Percentiles rank a stretch among this genome's conserved stretches.
phyloP scores from a whole-genome alignment of 2,329 filamentous ascomycete genomes.

The Colletotrichum lini region DNA sequence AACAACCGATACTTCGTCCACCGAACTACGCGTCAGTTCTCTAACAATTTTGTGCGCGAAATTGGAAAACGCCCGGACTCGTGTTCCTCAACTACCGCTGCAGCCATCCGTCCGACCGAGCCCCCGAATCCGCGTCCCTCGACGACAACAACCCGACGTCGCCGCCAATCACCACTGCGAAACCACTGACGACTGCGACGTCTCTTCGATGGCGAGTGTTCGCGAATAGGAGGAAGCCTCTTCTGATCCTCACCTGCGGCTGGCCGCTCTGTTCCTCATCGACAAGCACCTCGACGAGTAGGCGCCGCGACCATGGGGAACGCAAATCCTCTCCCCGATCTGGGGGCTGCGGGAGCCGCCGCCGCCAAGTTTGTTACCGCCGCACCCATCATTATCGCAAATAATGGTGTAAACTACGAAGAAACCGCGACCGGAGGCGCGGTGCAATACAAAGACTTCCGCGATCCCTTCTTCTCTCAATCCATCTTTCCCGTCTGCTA shows the following conservation, averaged over 20 bases:
- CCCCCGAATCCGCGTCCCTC: slow-evolving; percentile 28
- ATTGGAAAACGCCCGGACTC: slow-evolving; percentile 31
- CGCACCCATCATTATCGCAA: slow-evolving; percentile 58
- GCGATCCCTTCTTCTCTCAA: slow-evolving; percentile 88
- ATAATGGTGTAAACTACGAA: slow-evolving; percentile 57
- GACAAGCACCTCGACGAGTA: slow-evolving; percentile 44
- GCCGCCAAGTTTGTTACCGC: slow-evolving; percentile 53
- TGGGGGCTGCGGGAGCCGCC: slow-evolving; percentile 30
- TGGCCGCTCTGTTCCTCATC: slow-evolving; percentile 45
- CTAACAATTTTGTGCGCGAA: slow-evolving; percentile 11
- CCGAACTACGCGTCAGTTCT: slow-evolving; percentile 14
- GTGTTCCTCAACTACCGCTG: slow-evolving; percentile 35
- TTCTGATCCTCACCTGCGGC: slow-evolving; percentile 45
- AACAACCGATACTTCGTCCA: slow-evolving; percentile 21
- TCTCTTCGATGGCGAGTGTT: slow-evolving; percentile 52
- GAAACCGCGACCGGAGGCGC: slow-evolving; percentile 51
- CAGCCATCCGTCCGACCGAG: slow-evolving; percentile 40
- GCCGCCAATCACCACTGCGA: slow-evolving; percentile 27
- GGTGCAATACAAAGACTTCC: slow-evolving; percentile 71
- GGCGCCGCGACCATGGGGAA: slow-evolving; percentile 48
- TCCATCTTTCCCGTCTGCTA: slow-evolving; percentile 95
- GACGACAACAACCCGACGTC: slow-evolving; percentile 28
- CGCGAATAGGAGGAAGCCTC: slow-evolving; percentile 44
- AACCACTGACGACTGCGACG: slow-evolving; percentile 30
- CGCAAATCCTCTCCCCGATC: slow-evolving; percentile 44